These are phyloP conservation scores for Forsythia viridissima DNA, from an alignment of 257 asterid genomes.

Conservation along the genomic window DNA sequence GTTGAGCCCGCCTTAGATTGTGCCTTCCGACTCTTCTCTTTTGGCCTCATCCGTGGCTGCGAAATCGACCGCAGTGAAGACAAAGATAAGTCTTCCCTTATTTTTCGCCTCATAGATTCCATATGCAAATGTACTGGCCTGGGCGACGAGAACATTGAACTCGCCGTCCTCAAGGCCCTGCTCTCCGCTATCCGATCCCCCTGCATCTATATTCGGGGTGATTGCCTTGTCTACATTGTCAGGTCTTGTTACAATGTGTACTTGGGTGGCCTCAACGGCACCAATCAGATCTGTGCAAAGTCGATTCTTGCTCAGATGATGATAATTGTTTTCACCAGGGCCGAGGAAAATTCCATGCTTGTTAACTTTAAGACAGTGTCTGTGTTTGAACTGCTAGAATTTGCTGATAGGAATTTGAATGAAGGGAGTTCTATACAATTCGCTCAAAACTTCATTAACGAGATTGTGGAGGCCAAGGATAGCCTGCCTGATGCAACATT, in stretches of 20 bases:
- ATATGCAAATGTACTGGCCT: slow-evolving; percentile 75
- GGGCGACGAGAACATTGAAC: slow-evolving; percentile 78
- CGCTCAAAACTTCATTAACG: slow-evolving; percentile 75
- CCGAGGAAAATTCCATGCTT: slow-evolving; percentile 63
- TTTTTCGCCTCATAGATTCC: slow-evolving; percentile 70
- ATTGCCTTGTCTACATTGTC: slow-evolving; percentile 76
- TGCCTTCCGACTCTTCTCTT: slow-evolving; percentile 70
- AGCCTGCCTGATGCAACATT: slow-evolving; percentile 39
- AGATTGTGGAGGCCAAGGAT: slow-evolving; percentile 76
- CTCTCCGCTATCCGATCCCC: slow-evolving; percentile 88
- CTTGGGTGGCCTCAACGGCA: slow-evolving; percentile 88
- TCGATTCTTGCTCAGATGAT: slow-evolving; percentile 95
- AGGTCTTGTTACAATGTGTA: slow-evolving; percentile 96
- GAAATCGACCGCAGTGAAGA: slow-evolving; percentile 40
- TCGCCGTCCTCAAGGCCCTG: slow-evolving; percentile 73
- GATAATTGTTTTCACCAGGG: slow-evolving; percentile 84
- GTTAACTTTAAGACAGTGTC: slow-evolving; percentile 62
- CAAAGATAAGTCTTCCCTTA: slow-evolving; percentile 39
- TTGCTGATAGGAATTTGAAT: slow-evolving; percentile 86
- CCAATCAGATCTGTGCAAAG: slow-evolving; percentile 99
- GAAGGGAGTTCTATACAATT: slow-evolving; percentile 90
- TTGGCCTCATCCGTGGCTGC: slow-evolving; percentile 70
- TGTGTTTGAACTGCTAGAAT: slow-evolving; percentile 79
- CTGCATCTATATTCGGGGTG: slow-evolving; percentile 65
- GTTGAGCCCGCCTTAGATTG: slow-evolving; percentile 95